Conservation (phyloP, 768 basidiomycete genomes). For the Boletus pseudo-olivaceus region DNA sequence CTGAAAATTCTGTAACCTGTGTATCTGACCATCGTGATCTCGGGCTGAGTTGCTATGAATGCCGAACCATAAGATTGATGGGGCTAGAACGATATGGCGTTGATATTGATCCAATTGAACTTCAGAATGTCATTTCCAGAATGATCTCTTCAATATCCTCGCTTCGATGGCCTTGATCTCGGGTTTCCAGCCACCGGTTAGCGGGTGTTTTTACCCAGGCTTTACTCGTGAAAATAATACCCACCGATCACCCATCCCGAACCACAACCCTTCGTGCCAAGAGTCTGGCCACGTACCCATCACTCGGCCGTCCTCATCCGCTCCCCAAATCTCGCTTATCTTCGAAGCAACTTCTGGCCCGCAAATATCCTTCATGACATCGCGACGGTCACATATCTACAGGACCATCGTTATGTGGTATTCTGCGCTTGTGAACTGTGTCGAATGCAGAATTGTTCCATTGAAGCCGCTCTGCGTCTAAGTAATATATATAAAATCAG, state of each 20-base stretch:
- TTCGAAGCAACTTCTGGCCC: too few relatives aligned
- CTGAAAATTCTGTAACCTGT: too few relatives aligned
- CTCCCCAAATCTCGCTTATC: too few relatives aligned
- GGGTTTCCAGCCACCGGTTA: not conserved
- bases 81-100: not conserved
- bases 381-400: too few relatives aligned
- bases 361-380: too few relatives aligned
- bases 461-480: not conserved
- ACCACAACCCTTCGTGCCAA: too few relatives aligned
- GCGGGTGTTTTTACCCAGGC: not conserved
- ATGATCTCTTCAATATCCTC: not conserved
- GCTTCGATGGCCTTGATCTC: constrained; percentile 1
- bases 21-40: not conserved
- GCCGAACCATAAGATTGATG: not conserved
- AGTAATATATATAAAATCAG: not conserved
- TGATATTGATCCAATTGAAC: not conserved
- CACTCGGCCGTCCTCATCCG: too few relatives aligned
- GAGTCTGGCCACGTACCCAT: too few relatives aligned
- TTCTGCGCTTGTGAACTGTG: not conserved
- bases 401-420: too few relatives aligned
- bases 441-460: not conserved
- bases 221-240: too few relatives aligned
- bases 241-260: too few relatives aligned
- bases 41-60: not conserved
- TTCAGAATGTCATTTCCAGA: not conserved